Evolutionary conservation across 164 flowering plant genomes (phyloP), one percentile per base, ranked within the genome.

Genomic region (Kalanchoe fedtschenkoi): DNA sequence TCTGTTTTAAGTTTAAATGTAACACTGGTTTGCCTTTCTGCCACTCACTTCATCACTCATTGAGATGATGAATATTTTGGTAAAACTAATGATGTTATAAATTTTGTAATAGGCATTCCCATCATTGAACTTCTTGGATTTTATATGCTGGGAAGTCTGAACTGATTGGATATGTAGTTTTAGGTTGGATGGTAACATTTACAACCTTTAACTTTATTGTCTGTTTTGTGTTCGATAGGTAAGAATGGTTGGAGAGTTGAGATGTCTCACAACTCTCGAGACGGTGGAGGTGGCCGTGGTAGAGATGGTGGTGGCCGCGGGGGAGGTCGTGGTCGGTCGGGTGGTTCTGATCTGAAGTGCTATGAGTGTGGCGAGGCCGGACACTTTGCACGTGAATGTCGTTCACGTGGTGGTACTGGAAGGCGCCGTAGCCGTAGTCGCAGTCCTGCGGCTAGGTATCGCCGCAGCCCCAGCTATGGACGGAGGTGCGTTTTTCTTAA

Each of bases 361-460:
- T 91, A 91, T 60, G 97, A 91, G 67, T 91, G 97, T 83, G 97
- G 97, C 35, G 97, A 91, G 73, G 78, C 89, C 68, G 97, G 97
- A 58, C 97, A 91, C 71, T 91, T 91, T 84, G 97, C 97, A 24
- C 89, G 95, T 63, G 97, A 91, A 70, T 91, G 97, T 61, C 82
- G 84, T 32, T 34, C 62, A 54, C 95, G 95, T 68, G 87, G 77
- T 66, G 90, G 92, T 56, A 56, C 80, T 63, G 89, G 93, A 60
- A 83, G 96, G 44, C 84, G 88, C 15, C 88, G 91, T 28, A 91
- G 97, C 68, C 90, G 89, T 57, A 89, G 88, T 46, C 95, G 92
- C 51, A 43, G 51, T n/a, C 51, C 51, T 43, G 51, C 19, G 22
- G 51, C 24, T 57, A 73, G 88, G 66, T 82, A 84, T 35, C 87